Percentiles rank a stretch among this genome's conserved stretches.
phyloP scores from a whole-genome alignment of 129 eudicot genomes.

The Flaveria trinervia region DNA sequence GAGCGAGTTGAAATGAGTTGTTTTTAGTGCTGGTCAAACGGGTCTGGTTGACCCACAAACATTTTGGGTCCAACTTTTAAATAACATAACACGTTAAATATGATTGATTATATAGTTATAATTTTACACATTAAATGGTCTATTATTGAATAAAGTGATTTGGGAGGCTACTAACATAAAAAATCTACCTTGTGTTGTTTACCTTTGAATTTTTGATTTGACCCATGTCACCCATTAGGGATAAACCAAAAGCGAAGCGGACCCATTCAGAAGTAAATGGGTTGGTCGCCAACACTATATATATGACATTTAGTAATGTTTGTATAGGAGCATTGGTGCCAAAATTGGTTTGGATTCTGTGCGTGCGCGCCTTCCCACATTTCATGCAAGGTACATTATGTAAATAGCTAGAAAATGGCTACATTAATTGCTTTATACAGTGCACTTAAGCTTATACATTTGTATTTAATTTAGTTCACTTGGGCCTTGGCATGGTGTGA shows the following conservation, averaged over 20 bases:
- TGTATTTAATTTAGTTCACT: constrained; percentile 47
- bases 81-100: no score
- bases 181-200: neutral
- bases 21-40: neutral
- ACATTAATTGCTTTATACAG: constrained; percentile 3
- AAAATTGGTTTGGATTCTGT: constrained; percentile 49
- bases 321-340: constrained; percentile 49
- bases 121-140: neutral
- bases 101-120: neutral
- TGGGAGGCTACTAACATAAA: neutral
- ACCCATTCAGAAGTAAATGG: neutral
- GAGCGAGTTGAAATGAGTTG: neutral
- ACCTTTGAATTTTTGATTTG: neutral
- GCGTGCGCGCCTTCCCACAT: constrained; percentile 71
- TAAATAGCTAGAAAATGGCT: constrained; percentile 15
- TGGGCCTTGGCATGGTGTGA: constrained; percentile 86
- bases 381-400: constrained; percentile 73
- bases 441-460: constrained; percentile 11
- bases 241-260: neutral
- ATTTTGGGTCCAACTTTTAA: neutral
- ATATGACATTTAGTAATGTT: neutral
- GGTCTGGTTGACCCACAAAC: neutral
- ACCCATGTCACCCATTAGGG: neutral
- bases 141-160: neutral
- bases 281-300: neutral